These are phyloP conservation scores for Trichophyton verrucosum DNA, from an alignment of 2,329 filamentous ascomycete genomes.

Conservation along the genomic window DNA sequence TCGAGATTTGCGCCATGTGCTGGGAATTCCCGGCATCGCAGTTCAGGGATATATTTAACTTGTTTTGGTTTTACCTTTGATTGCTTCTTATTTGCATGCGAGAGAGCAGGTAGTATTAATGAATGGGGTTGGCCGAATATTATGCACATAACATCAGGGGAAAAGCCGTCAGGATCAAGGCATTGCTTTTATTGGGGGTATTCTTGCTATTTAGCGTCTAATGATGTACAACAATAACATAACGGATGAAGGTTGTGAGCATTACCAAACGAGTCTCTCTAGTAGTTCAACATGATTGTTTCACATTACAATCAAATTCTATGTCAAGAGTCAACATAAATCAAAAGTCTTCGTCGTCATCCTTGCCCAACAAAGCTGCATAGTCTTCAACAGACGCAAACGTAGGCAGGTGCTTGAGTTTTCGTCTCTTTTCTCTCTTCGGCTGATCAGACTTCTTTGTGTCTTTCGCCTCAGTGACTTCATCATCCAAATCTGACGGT, in stretches of 20 bases:
- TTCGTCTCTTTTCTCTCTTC: conserved; percentile 55
- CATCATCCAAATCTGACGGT: conserved; percentile 38
- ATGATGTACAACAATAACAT: background rate
- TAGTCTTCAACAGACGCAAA: conserved; percentile 95
- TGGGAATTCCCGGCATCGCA: conserved; percentile 8
- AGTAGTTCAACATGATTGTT: background rate
- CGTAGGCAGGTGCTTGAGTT: conserved; percentile 76
- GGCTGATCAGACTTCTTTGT: conserved; percentile 28
- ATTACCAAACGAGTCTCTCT: background rate
- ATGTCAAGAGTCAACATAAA: background rate
- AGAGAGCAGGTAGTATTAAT: too few species aligned
- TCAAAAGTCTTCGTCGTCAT: conserved; percentile 24
- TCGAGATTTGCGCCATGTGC: conserved; percentile 1
- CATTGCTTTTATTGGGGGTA: conserved; percentile 1
- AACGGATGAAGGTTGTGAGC: background rate
- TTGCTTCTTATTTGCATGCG: background rate
- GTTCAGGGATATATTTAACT: conserved; percentile 7
- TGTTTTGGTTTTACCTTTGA: background rate
- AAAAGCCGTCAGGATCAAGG: background rate
- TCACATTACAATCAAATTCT: background rate
- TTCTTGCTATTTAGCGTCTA: background rate
- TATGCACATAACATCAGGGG: background rate
- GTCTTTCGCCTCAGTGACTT: conserved; percentile 22
- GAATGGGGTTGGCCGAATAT: background rate
- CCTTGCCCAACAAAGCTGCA: conserved; percentile 65